A percentile compares a stretch with the other conserved stretches of the same genome.
phyloP scores from a whole-genome alignment of 1,284 basidiomycete species.

The Anthracocystis setariae region DNA sequence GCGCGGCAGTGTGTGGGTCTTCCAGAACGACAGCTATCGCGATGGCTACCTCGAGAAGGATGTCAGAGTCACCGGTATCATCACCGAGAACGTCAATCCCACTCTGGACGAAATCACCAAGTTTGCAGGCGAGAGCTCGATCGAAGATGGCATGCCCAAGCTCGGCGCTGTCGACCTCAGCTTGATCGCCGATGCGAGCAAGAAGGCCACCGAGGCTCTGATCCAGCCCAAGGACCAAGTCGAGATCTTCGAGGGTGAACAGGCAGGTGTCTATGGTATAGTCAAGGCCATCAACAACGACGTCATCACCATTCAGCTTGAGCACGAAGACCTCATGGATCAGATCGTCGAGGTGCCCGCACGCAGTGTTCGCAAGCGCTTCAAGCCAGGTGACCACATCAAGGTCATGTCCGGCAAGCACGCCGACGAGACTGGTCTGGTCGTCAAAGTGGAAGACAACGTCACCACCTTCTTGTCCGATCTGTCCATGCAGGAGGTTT shows the following conservation, averaged over 20 bases:
- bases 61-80: constrained; percentile 82
- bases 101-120: constrained; percentile 94
- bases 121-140: constrained; percentile 74
- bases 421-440: constrained; percentile 92
- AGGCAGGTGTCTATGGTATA: constrained; percentile 88
- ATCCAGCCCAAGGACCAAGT: constrained; percentile 98
- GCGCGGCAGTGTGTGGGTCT: constrained; percentile 69
- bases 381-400: constrained; percentile 97
- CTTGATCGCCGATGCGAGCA: constrained; percentile 85
- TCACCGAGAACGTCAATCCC: constrained; percentile 89
- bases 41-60: constrained; percentile 98
- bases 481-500: constrained; percentile 93
- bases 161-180: constrained; percentile 75
- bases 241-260: constrained; percentile 96
- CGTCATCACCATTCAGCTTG: constrained; percentile 81
- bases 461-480: constrained; percentile 97
- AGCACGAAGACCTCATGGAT: constrained; percentile 81
- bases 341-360: constrained; percentile 85
- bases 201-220: constrained; percentile 84
- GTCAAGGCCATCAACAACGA: constrained; percentile 90
- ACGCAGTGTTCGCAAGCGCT: constrained; percentile 88
- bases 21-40: constrained; percentile 91
- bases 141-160: constrained; percentile 53
- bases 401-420: constrained; percentile 97
- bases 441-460: constrained; percentile 83